Conservation (phyloP, 2,329 filamentous ascomycete species). For the Cladosporium halotolerans region DNA sequence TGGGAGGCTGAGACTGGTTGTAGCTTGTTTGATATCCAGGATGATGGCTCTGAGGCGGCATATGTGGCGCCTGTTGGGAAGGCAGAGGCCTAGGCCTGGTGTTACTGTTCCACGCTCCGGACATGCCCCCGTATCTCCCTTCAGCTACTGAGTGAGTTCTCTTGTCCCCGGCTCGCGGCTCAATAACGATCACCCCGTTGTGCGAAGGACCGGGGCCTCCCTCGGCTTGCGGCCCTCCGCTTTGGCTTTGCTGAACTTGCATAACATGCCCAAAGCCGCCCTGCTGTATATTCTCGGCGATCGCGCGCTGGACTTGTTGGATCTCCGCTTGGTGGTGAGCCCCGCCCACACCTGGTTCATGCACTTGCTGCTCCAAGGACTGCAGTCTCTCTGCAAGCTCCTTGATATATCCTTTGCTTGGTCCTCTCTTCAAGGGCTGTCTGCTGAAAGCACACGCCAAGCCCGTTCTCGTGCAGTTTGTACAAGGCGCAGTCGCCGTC, state of each 20-base stretch:
- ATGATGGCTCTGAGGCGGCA: conserved; percentile 9
- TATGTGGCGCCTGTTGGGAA: conserved; percentile 4
- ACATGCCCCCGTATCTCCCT: conserved; percentile 7
- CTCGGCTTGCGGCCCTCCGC: background rate
- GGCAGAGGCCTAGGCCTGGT: background rate
- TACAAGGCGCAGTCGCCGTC: conserved; percentile 65
- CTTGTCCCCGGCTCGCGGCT: conserved; percentile 28
- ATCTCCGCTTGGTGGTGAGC: conserved; percentile 23
- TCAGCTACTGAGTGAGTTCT: conserved; percentile 25
- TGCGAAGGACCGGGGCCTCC: background rate
- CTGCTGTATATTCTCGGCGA: conserved; percentile 25
- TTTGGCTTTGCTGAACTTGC: background rate
- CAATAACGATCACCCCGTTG: conserved; percentile 8
- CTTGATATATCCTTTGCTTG: conserved; percentile 92
- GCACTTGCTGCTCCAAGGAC: conserved; percentile 71
- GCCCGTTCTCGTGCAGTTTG: conserved; percentile 72
- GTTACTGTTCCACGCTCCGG: conserved; percentile 4
- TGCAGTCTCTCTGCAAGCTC: conserved; percentile 81
- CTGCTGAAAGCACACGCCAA: conserved; percentile 78
- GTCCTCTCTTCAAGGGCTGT: conserved; percentile 71
- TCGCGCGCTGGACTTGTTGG: conserved; percentile 25
- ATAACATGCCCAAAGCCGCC: conserved; percentile 6
- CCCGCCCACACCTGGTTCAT: conserved; percentile 20
- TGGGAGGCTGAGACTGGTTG: conserved; percentile 13
- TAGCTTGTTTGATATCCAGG: conserved; percentile 9